These are phyloP conservation scores for Blastocystis sp. DNA, from an alignment of 352 stramenopile species.

Conservation along the genomic window DNA sequence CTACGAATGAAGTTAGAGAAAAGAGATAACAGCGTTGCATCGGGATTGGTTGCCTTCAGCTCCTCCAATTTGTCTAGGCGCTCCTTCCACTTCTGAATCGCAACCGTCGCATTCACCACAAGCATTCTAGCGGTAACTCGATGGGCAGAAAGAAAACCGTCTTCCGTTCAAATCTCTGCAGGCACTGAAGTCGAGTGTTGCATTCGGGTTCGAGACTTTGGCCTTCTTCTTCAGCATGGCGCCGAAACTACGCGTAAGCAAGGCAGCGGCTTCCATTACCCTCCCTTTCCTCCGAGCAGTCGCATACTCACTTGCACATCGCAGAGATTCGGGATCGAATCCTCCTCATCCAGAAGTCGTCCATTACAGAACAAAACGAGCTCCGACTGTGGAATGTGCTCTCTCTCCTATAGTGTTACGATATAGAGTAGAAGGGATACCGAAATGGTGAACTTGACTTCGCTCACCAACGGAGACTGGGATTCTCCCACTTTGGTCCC, in stretches of 20 bases:
- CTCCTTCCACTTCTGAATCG: conserved; percentile 69
- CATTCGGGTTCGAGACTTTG: conserved; percentile 53
- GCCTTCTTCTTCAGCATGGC: conserved; percentile 67
- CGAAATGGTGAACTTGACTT: neutral
- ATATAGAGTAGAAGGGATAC: too few relatives aligned
- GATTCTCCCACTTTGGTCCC: conserved; percentile 13
- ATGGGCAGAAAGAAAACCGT: neutral
- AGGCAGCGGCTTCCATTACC: neutral
- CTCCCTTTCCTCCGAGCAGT: conserved; percentile 58
- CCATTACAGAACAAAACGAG: conserved; percentile 44
- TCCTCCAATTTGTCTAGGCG: conserved; percentile 57
- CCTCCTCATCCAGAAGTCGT: neutral
- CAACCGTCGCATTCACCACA: conserved; percentile 44
- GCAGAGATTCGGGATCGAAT: neutral
- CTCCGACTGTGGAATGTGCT: conserved; percentile 41
- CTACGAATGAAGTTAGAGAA: neutral
- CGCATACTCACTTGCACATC: conserved; percentile 16
- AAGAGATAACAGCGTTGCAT: conserved; percentile 31
- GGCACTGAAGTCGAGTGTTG: conserved; percentile 61
- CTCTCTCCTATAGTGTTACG: neutral
- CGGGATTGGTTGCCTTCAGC: conserved; percentile 45
- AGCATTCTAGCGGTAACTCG: conserved; percentile 36
- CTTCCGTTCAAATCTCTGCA: conserved; percentile 66
- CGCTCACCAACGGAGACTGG: neutral
- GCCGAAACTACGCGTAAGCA: conserved; percentile 8